A percentile compares a stretch with the other conserved stretches of the same genome.
Conservation (phyloP, 208 protist genomes). For the Acanthamoeba divionensis region DNA sequence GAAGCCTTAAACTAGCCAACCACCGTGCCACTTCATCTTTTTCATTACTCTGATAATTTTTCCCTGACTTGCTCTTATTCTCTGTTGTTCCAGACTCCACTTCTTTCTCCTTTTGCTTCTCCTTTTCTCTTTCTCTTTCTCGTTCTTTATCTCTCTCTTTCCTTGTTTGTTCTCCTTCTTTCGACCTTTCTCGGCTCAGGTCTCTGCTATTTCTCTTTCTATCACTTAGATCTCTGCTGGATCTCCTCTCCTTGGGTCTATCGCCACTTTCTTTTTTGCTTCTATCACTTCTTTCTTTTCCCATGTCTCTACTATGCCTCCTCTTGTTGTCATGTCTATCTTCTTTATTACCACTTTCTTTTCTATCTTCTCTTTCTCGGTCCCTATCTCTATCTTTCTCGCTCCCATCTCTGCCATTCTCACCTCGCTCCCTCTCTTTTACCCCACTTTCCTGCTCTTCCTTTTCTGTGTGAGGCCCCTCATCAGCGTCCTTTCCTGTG, state of each 20-base stretch:
- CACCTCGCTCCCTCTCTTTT: neutral
- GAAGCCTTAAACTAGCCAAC: neutral
- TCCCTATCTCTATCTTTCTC: too few relatives aligned
- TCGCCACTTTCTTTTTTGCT: neutral
- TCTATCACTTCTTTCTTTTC: too few relatives aligned
- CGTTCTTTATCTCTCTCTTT: neutral
- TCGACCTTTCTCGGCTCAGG: neutral
- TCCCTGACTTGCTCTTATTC: neutral
- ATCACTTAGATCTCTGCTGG: too few relatives aligned
- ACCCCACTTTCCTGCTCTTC: too few relatives aligned
- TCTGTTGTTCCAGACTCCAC: neutral
- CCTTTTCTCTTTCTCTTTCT: neutral
- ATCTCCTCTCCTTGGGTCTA: neutral
- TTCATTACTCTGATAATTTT: neutral
- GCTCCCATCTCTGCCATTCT: neutral
- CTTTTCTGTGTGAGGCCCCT: too few relatives aligned
- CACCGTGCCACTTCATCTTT: neutral
- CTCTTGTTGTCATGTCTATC: neutral
- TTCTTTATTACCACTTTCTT: neutral
- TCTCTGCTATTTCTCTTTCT: neutral
- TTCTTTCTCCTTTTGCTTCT: conserved; percentile 30
- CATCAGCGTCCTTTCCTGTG: too few relatives aligned
- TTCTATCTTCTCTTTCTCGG: too few relatives aligned
- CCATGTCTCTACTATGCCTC: neutral
- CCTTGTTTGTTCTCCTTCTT: neutral